Evolutionary conservation across 129 eudicot species (phyloP).

Genomic region (Logfia minima): DNA sequence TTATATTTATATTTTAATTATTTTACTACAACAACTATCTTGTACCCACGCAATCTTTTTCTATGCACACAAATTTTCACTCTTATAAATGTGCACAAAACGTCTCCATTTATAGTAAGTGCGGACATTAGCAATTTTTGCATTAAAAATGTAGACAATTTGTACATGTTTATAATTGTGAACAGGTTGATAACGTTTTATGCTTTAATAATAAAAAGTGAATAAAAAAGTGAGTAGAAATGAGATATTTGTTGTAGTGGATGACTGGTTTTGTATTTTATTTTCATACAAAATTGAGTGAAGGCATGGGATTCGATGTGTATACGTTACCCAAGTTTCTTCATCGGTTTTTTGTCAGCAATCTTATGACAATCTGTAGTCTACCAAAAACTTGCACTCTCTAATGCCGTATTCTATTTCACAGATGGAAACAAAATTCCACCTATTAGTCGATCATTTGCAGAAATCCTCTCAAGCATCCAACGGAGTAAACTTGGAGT

Average conservation of each 20-base stretch:
- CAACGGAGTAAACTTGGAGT: constrained; percentile 86
- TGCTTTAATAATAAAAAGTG: not conserved
- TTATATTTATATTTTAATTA: not conserved
- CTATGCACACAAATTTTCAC: too few species aligned
- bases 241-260: not conserved
- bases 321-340: not conserved
- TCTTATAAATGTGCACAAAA: too few species aligned
- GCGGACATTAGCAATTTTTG: too few species aligned
- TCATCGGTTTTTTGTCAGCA: not conserved
- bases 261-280: not conserved
- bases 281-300: not conserved
- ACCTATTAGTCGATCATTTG: constrained; percentile 59
- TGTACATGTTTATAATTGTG: not conserved
- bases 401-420: constrained; percentile 19
- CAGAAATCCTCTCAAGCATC: constrained; percentile 79
- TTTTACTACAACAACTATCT: not conserved
- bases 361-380: not conserved
- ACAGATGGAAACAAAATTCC: constrained; percentile 63
- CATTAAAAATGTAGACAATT: too few species aligned
- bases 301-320: not conserved
- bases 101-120: too few species aligned
- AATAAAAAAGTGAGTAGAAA: not conserved
- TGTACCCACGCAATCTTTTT: too few species aligned
- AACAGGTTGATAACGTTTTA: not conserved
- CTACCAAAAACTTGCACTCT: not conserved